Base-by-base conservation (phyloP, 495 filamentous ascomycete species). In the Podospora bellae-mahoneyi region DNA sequence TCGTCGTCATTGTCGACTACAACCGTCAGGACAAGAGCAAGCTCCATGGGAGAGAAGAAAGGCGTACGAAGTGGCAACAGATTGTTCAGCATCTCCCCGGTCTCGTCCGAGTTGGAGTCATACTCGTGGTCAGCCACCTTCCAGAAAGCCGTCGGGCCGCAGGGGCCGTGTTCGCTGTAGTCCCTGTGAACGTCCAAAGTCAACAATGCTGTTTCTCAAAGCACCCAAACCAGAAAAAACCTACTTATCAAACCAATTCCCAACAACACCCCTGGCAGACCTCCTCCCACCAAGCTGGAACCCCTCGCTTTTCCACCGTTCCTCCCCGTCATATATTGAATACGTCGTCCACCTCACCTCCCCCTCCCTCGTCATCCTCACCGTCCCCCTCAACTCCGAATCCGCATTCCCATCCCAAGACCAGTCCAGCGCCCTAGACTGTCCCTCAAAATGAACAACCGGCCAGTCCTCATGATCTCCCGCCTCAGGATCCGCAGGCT, bases 191-290 rank as follows among this genome's bases (percentile, higher is more conserved):
- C 10, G 56, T 23, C n/a, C 30, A 61, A 19, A 30, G 30, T 32
- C 18, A 44, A 5, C 23, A 64, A 20, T 15, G 20, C 20, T 15
- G 23, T 19, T 10, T 18, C 15, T 10, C 18, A 19, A 64, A 63
- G 30, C n/a, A 32, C 54, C 15, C 5, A 54, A 53, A 63, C 53
- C 28, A 30, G 60, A 5, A 20, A 62, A 32, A 48, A 77, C 77
- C 32, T 77, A 87, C 85, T 84, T 87, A 66, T 90, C 88, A 69
- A 90, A 90, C 89, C 89, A 90, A 39, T 81, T 86, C 10, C 89
- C 88, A 10, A 89, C 44, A 1, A 90, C 84, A 5, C 88, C 88
- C 34, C 87, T 77, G 15, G 82, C 84, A 2, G 86, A 86, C 57
- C 74, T 72, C 5, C 82, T 67, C 0, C 89, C 89, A 9, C 88